Base-by-base conservation (phyloP, 2,329 filamentous ascomycete genomes). In the Phialemoniopsis sp. region DNA sequence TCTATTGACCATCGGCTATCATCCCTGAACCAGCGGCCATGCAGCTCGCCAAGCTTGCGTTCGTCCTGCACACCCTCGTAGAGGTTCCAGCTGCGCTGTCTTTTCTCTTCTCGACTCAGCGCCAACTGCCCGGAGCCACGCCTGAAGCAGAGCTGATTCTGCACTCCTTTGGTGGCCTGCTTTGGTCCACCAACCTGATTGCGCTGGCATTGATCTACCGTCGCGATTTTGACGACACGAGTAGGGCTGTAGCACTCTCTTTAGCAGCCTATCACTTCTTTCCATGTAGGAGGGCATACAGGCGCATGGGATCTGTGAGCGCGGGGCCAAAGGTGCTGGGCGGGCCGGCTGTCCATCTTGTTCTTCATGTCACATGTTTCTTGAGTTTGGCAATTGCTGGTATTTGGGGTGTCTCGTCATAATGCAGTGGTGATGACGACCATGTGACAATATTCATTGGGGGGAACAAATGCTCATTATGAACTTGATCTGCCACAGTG, bases 231-330 rank as follows among this genome's bases (percentile, higher is more conserved):
- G 57, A 64, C 44, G 39, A 54, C 4, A 55, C 58, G 1, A 52
- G 53, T 4, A 55, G 59, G 8, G 45, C 62, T 15, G 46, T 68
- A 2, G 63, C 66, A 0, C 46, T 60, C 1, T 62, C 67, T 1
- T 55, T 76, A 42, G 69, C 64, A 1, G 63, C 64, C 16, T 76
- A 73, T 54, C 73, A 77, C 41, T 31, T 66, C 2, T 76, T 67
- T 57, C 73, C 73, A 3, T 64, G 60, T 21, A 57, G 64, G 35
- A 59, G 73, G 28, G 73, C 73, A 1, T 57, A 52, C 10, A 44
- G 51, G 13, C 58, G 64, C 30, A 53, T 70, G 12, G 43, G 45
- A 26, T 26, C 21, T 34, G 28, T 9, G 43, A 19, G 41, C 40
- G 15, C 40, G 38, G 13, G 38, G 40, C 1, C 41, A 42, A 49